Evolutionary conservation across 1,139 yeast species (phyloP), one percentile per base, ranked within the genome.

Genomic region (Sugiyamaella xylanicola): DNA sequence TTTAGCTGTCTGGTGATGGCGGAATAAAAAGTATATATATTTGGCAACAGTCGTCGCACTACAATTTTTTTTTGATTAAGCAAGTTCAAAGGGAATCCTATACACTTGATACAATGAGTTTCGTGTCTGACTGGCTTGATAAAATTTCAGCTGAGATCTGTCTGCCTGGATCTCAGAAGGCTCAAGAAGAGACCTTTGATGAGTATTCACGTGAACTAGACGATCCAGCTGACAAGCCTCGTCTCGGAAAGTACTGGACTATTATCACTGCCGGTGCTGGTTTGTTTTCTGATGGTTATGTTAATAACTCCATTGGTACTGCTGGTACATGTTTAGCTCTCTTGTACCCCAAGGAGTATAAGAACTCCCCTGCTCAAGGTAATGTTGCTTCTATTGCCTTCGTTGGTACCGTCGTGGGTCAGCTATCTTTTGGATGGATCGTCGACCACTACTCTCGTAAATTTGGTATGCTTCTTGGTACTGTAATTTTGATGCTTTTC

Each of bases 391-490:
- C 96, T n/a, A 87, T 91, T 67, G 96, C 91, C 0, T 91, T 91
- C 68, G 96, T 81, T 11, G 97, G 97, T 65, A 90, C 92, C 2
- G 95, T 91, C 51, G 79, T 87, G n/a, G 97, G 97, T 44, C 92
- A 85, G 75, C 77, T 91, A 54, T 54, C 77, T 1, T 90, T 91
- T 71, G 97, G 97, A 49, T 84, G 83, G 65, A 74, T 87, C 51
- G 81, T 95, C 16, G 97, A 91, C 72, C 81, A 84, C 66, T 76
- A 84, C 63, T 86, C 91, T 11, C 83, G 97, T 74, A 89, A 86
- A 67, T 72, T 78, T 7, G 95, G 95, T 48, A 90, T 91, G 96
- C 68, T 91, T 62, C 70, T 79, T 48, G 89, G 96, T 43, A 87
- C 91, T 25, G 71, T 77, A 35, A 80, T 90, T 70, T 78, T 91